These are phyloP conservation scores for Phialophora chinensis DNA, from an alignment of 2,329 filamentous ascomycete genomes.

Conservation along the genomic window DNA sequence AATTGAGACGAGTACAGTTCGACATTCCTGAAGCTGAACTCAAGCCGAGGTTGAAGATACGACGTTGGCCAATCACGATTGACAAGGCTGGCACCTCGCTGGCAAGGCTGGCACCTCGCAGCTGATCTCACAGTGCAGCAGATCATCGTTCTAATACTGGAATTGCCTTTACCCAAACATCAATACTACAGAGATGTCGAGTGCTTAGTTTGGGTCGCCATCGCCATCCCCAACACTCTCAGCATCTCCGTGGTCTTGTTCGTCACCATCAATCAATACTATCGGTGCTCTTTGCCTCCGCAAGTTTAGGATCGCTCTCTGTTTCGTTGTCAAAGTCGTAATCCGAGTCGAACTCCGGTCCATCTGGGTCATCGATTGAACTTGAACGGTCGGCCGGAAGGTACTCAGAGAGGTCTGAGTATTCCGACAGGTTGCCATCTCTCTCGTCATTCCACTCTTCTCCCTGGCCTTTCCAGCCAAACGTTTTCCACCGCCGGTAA, in stretches of 20 bases:
- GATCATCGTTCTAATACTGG: too few species aligned
- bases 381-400: conserved; percentile 11
- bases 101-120: background rate
- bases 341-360: conserved; percentile 16
- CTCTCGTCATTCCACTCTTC: background rate
- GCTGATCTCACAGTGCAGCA: too few species aligned
- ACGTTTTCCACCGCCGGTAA: conserved; percentile 11
- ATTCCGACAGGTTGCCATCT: conserved; percentile 4
- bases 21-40: background rate
- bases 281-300: background rate
- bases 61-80: background rate
- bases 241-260: conserved; percentile 4
- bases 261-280: too few species aligned
- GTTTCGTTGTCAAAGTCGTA: conserved; percentile 21
- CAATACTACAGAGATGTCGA: background rate
- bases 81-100: background rate
- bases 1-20: background rate
- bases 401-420: conserved; percentile 26
- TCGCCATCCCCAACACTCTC: conserved; percentile 19
- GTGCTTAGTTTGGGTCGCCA: background rate
- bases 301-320: background rate
- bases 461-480: background rate
- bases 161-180: background rate
- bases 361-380: conserved; percentile 17
- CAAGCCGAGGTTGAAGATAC: conserved; percentile 1